Evolutionary conservation across 768 basidiomycete species (phyloP).

Genomic region (Leccinum disarticulatum): DNA sequence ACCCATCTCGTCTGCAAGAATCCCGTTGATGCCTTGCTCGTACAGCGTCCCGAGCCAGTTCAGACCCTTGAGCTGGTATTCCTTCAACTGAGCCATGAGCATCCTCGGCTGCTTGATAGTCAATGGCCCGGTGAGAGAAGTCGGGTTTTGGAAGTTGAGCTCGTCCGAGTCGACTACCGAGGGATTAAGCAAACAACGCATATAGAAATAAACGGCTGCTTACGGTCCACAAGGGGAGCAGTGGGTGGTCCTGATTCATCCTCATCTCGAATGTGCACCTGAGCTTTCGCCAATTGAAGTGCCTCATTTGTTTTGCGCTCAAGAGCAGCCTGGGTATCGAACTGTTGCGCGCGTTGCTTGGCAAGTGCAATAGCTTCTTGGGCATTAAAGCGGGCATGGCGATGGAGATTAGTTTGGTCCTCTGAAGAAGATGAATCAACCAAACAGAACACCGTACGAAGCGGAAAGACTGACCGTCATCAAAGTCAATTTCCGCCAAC

Average conservation of each 20-base stretch:
- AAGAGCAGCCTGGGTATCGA: constrained; percentile 80
- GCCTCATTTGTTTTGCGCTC: constrained; percentile 83
- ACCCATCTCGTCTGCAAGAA: constrained; percentile 99
- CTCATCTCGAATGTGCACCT: constrained; percentile 42
- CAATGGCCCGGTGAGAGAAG: constrained; percentile 78
- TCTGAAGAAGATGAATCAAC: constrained; percentile 45
- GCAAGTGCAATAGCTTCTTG: constrained; percentile 85
- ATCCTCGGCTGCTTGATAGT: constrained; percentile 92
- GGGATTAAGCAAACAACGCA: constrained; percentile 3
- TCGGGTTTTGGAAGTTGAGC: constrained; percentile 98
- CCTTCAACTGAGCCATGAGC: constrained; percentile 95
- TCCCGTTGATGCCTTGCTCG: constrained; percentile 99
- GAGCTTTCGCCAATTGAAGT: constrained; percentile 60
- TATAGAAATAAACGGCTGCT: constrained; percentile 27
- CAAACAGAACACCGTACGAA: not conserved
- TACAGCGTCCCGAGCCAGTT: constrained; percentile 98
- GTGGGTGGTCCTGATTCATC: constrained; percentile 36
- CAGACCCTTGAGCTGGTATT: constrained; percentile 96
- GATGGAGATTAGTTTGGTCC: constrained; percentile 81
- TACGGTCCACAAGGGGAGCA: constrained; percentile 70
- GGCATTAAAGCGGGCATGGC: constrained; percentile 85
- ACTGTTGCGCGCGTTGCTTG: constrained; percentile 74
- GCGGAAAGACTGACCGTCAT: constrained; percentile 65
- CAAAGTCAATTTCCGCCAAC: constrained; percentile 83
- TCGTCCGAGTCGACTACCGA: constrained; percentile 88